Evolutionary conservation across 495 filamentous ascomycete genomes (phyloP), one percentile per base, ranked within the genome.

Genomic region (Aspergillus coremiiformis): DNA sequence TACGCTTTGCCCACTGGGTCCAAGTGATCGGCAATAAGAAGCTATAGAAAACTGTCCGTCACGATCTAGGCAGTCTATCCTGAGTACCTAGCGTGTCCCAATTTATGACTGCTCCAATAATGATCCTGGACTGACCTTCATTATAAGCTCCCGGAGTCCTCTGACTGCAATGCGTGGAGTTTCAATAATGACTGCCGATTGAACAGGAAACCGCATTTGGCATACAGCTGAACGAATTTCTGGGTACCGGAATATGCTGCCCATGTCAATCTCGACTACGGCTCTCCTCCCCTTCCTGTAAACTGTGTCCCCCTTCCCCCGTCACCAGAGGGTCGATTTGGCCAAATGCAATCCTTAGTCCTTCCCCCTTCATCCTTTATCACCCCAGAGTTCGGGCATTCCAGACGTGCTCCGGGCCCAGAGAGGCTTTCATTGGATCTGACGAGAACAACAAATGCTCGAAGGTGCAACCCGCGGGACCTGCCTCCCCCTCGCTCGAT

Each of bases 401-500:
- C 65, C 53, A 62, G 65, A 58, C 73, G 70, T 57, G 64, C 65
- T 56, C 57, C 65, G 65, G 81, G 84, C 68, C 78, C 83, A 66
- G 79, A 83, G 66, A 78, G 78, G 70, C 80, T 83, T 63, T 73
- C 79, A 69, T 81, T 87, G 64, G 84, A 86, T 75, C 76, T 84
- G 70, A 76, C 78, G 67, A 79, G 82, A 77, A 74, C 79, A 66
- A 75, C 74, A 76, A 81, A 84, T 81, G 78, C 80, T 78, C 68
- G 82, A 77, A 74, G 77, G 76, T 76, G 72, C 68, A 81, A 76
- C 73, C 80, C 78, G 59, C 75, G 78, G 80, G 83, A 82, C 68
- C 80, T 67, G 53, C 56, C 85, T 69, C 80, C 81, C 73, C 85
- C 84, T 77, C 84, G 84, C 79, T 84, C 84, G 79, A 91, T 91